Evolutionary conservation across 1,284 basidiomycete genomes (phyloP).

Genomic region (Pascua guehoae): DNA sequence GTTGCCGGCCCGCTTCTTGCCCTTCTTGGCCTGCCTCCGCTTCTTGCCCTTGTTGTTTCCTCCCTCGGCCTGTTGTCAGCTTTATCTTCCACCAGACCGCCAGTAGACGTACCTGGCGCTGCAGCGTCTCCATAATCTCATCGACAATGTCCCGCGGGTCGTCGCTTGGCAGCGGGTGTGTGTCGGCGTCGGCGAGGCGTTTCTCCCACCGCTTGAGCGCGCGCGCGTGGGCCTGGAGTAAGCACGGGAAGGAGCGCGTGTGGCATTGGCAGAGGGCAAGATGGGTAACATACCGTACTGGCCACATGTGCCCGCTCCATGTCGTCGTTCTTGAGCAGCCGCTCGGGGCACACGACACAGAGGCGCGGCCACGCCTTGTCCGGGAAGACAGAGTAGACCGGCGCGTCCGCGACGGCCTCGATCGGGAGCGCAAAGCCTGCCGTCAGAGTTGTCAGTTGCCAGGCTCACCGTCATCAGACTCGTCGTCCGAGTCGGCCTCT

Average conservation of each 20-base stretch:
- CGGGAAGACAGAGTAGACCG: constrained; percentile 52
- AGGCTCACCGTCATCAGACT: neutral
- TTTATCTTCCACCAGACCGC: too few species aligned
- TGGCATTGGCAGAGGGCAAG: neutral
- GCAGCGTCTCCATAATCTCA: constrained; percentile 18
- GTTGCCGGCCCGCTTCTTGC: neutral
- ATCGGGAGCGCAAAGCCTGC: constrained; percentile 56
- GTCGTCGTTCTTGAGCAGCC: constrained; percentile 61
- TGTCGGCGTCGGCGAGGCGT: constrained; percentile 10
- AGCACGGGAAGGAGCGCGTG: neutral
- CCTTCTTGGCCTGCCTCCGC: constrained; percentile 2
- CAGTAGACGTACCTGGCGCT: too few species aligned
- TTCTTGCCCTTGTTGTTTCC: constrained; percentile 1
- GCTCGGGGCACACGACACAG: constrained; percentile 73
- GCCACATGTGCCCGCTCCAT: constrained; percentile 63
- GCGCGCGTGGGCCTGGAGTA: constrained; percentile 29
- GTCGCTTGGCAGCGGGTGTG: constrained; percentile 4
- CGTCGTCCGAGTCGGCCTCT: constrained; percentile 8
- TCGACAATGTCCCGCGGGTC: constrained; percentile 34
- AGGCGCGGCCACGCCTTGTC: constrained; percentile 42
- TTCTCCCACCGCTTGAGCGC: constrained; percentile 27
- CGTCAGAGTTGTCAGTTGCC: neutral
- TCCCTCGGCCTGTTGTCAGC: neutral
- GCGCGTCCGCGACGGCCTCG: constrained; percentile 59
- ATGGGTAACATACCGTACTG: constrained; percentile 60